These are phyloP conservation scores for Paramyrothecium roridum DNA, from an alignment of 2,329 filamentous ascomycete genomes.

Conservation along the genomic window DNA sequence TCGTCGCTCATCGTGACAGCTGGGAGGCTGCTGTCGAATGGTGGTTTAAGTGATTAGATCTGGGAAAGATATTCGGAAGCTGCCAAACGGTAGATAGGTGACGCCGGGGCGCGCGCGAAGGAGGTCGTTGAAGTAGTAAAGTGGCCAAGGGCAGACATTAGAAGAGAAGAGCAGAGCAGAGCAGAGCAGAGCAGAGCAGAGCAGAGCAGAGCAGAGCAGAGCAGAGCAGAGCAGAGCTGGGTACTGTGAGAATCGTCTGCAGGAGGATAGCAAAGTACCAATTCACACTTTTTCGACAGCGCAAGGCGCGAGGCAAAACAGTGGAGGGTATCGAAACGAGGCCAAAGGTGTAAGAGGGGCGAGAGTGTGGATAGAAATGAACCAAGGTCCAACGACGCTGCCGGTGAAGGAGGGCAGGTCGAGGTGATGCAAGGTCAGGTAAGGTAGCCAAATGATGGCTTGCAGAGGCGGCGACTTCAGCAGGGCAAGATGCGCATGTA, in stretches of 20 bases:
- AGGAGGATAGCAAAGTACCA: not conserved
- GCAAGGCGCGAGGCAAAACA: not conserved
- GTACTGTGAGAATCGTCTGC: not conserved
- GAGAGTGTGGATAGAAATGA: not conserved
- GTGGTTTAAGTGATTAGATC: not conserved
- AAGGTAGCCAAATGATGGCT: too few species aligned
- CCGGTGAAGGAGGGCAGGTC: not conserved
- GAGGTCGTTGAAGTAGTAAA: not conserved
- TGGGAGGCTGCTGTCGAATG: not conserved
- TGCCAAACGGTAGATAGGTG: not conserved
- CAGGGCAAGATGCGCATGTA: too few species aligned
- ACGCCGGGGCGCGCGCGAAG: not conserved
- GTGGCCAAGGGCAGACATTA: not conserved
- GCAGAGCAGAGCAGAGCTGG: not conserved
- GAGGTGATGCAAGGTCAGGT: too few species aligned
- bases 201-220: not conserved
- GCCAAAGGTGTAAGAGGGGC: not conserved
- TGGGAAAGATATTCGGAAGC: too few species aligned
- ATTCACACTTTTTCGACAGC: not conserved
- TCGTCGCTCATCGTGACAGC: not conserved
- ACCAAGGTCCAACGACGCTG: not conserved
- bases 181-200: not conserved
- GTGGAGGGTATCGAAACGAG: not conserved
- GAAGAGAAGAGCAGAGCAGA: not conserved
- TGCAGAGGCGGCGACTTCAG: too few species aligned